These are phyloP conservation scores for Fonsecaea multimorphosa DNA, from an alignment of 2,329 filamentous ascomycete genomes.

Conservation along the genomic window DNA sequence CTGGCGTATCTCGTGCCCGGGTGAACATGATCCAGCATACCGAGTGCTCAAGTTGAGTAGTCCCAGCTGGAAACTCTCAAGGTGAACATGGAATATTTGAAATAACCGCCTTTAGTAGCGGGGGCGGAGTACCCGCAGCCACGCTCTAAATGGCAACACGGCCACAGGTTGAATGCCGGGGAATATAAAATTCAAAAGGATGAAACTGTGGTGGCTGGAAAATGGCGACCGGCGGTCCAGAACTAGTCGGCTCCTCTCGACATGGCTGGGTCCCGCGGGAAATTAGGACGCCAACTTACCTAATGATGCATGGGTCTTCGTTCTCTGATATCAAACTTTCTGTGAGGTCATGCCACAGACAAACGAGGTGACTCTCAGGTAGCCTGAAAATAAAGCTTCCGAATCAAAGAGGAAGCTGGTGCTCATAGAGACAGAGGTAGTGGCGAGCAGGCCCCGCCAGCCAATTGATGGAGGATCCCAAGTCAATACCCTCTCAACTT, in stretches of 20 bases:
- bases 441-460: not conserved
- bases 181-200: slow-evolving; percentile 5
- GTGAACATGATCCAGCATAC: not conserved
- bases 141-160: not conserved
- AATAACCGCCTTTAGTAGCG: not conserved
- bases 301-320: slow-evolving; percentile 4
- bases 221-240: not conserved
- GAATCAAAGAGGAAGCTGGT: not conserved
- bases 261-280: not conserved
- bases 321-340: not conserved
- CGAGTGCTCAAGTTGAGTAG: not conserved
- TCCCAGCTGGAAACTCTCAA: not conserved
- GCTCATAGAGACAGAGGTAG: not conserved
- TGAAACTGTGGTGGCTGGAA: slow-evolving; percentile 27
- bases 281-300: slow-evolving; percentile 1
- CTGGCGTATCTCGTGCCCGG: not conserved
- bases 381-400: not conserved
- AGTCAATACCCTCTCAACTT: not conserved
- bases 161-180: not conserved
- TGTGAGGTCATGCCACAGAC: slow-evolving; percentile 7
- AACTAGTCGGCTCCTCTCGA: not conserved
- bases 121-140: not conserved
- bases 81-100: not conserved
- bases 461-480: not conserved
- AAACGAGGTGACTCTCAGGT: not conserved